These are phyloP conservation scores for Leccinum fibrillosum DNA, from an alignment of 768 basidiomycete species.

Conservation along the genomic window DNA sequence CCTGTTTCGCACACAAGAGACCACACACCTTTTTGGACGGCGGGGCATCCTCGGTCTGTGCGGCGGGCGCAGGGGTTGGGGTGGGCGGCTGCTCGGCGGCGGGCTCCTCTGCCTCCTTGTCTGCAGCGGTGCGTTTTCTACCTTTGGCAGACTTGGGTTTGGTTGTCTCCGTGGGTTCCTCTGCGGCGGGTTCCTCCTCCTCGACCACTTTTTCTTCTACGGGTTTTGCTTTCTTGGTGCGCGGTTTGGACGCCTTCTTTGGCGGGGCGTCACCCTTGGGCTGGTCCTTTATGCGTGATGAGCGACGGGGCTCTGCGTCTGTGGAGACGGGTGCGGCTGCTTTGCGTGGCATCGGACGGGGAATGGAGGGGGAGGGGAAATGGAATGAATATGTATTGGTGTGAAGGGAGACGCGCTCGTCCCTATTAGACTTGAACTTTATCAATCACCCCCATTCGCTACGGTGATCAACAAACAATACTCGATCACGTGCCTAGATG, in stretches of 20 bases:
- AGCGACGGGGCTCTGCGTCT: constrained; percentile 61
- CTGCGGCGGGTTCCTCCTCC: constrained; percentile 33
- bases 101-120: constrained; percentile 37
- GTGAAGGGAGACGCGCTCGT: constrained; percentile 30
- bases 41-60: constrained; percentile 42
- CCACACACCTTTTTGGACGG: constrained; percentile 62
- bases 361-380: not conserved
- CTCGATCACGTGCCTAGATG: constrained; percentile 28
- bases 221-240: constrained; percentile 43
- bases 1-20: constrained; percentile 1
- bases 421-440: constrained; percentile 32
- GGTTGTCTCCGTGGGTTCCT: constrained; percentile 29
- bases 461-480: constrained; percentile 34
- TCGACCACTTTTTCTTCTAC: constrained; percentile 45
- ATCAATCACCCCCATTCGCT: constrained; percentile 21
- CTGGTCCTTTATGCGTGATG: constrained; percentile 69
- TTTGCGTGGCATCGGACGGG: constrained; percentile 63
- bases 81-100: constrained; percentile 22
- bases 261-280: constrained; percentile 49
- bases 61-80: constrained; percentile 33
- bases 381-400: constrained; percentile 1
- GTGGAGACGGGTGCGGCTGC: constrained; percentile 45
- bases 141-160: constrained; percentile 48
- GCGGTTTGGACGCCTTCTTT: constrained; percentile 67
- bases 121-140: constrained; percentile 52